Evolutionary conservation across 306 rosid species (phyloP).

Genomic region (Dryas drummondii): DNA sequence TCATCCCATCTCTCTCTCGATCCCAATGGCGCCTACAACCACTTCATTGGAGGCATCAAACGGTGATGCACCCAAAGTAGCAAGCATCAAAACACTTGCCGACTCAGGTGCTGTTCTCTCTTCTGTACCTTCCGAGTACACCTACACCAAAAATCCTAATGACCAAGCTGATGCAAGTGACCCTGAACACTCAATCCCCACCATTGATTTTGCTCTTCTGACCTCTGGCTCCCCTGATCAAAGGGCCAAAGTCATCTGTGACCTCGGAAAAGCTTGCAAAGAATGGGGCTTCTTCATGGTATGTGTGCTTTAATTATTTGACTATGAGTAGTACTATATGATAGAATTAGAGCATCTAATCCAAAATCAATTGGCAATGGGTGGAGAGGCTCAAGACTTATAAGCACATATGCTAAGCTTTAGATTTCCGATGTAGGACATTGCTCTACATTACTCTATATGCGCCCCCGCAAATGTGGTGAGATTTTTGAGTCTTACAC

Average conservation of each 20-base stretch:
- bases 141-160: neutral
- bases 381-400: too few relatives aligned
- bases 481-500: too few relatives aligned
- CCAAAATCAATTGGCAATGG: too few relatives aligned
- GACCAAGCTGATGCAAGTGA: slow-evolving; percentile 5
- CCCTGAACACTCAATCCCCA: neutral
- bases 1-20: too few relatives aligned
- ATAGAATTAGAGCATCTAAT: too few relatives aligned
- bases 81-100: slow-evolving; percentile 38
- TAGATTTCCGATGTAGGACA: too few relatives aligned
- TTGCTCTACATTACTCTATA: too few relatives aligned
- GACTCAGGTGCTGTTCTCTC: slow-evolving; percentile 16
- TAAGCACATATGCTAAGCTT: too few relatives aligned
- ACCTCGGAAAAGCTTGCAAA: neutral
- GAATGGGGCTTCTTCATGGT: neutral
- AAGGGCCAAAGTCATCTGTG: slow-evolving; percentile 7
- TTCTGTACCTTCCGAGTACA: neutral
- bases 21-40: neutral
- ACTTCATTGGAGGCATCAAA: neutral
- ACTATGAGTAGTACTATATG: too few relatives aligned
- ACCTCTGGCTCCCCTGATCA: slow-evolving; percentile 20
- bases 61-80: neutral
- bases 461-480: too few relatives aligned
- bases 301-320: neutral
- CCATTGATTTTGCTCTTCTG: neutral